Evolutionary conservation across 2,329 filamentous ascomycete species (phyloP).

Genomic region (Sclerotinia nivalis): DNA sequence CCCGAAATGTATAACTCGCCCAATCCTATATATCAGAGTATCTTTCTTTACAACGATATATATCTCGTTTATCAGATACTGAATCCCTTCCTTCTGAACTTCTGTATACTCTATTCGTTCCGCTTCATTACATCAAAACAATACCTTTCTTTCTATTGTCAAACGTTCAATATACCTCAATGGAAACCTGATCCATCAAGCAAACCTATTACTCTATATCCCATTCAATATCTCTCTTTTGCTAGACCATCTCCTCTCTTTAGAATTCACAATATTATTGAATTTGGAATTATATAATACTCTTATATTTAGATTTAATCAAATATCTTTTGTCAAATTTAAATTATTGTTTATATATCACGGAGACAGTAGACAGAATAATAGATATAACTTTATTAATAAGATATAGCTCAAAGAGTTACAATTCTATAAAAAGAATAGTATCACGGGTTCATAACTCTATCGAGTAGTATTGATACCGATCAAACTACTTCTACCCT

Average conservation of each 20-base stretch:
- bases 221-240: constrained; percentile 51
- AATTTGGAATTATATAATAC: constrained; percentile 62
- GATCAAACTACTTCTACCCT: too few species aligned
- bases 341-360: constrained; percentile 63
- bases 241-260: constrained; percentile 30
- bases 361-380: too few species aligned
- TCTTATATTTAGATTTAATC: constrained; percentile 67
- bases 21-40: not conserved
- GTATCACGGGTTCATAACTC: too few species aligned
- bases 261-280: constrained; percentile 42
- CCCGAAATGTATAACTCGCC: too few species aligned
- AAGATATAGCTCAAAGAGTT: too few species aligned
- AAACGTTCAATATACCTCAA: constrained; percentile 36
- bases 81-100: constrained; percentile 48
- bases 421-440: too few species aligned
- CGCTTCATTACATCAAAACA: constrained; percentile 40
- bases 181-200: constrained; percentile 47
- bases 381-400: too few species aligned
- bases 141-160: constrained; percentile 32
- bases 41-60: constrained; percentile 55
- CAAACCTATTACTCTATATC: constrained; percentile 58
- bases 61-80: constrained; percentile 62
- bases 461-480: too few species aligned
- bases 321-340: constrained; percentile 53
- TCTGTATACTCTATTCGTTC: constrained; percentile 38